A percentile compares a stretch with the other conserved stretches of the same genome.
phyloP scores from a whole-genome alignment of 2,329 filamentous ascomycete species.

The Fusarium continuum region DNA sequence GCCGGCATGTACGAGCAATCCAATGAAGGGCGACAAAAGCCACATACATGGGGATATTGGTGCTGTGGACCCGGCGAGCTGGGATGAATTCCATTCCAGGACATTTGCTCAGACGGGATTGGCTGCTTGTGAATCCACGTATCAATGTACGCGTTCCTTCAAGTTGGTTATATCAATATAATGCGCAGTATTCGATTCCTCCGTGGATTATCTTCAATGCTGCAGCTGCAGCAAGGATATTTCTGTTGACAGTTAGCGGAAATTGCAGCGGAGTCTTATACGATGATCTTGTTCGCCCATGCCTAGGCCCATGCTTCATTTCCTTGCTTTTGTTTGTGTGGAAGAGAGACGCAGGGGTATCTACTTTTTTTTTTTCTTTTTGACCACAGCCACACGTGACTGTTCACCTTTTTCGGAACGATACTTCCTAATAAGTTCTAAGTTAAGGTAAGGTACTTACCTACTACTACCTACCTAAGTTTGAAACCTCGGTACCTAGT shows the following conservation, averaged over 20 bases:
- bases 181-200: not conserved
- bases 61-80: conserved; percentile 1
- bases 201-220: not conserved
- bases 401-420: not conserved
- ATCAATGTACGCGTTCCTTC: conserved; percentile 3
- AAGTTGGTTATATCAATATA: not conserved
- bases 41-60: not conserved
- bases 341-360: too few relatives aligned
- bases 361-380: too few relatives aligned
- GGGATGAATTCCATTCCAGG: conserved; percentile 33
- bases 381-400: not conserved
- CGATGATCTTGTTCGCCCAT: not conserved
- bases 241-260: not conserved
- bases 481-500: too few relatives aligned
- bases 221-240: not conserved
- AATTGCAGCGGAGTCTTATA: conserved; percentile 22
- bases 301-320: conserved; percentile 5
- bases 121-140: not conserved
- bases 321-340: not conserved
- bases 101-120: conserved; percentile 21
- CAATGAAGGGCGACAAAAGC: conserved; percentile 7
- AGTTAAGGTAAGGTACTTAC: too few relatives aligned
- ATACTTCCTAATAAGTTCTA: not conserved
- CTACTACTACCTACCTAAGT: too few relatives aligned
- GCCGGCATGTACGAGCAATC: conserved; percentile 2